Evolutionary conservation across 179 eudicot genomes (phyloP).

Genomic region (Beta macrorhiza): DNA sequence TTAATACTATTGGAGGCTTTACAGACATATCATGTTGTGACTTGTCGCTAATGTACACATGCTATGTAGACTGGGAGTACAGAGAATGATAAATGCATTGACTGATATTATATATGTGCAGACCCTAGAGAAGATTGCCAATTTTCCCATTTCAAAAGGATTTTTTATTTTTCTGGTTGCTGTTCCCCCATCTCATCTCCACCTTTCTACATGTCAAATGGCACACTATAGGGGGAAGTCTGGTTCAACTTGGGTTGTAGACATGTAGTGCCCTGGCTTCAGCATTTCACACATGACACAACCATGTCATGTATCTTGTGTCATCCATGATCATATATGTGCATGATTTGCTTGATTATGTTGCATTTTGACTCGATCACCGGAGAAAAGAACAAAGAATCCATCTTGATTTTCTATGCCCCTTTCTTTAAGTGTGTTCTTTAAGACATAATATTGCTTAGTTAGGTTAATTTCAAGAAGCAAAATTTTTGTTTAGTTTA

Average conservation of each 20-base stretch:
- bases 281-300: neutral
- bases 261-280: neutral
- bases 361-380: neutral
- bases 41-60: neutral
- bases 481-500: neutral
- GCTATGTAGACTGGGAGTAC: neutral
- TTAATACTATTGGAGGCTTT: neutral
- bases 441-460: no score
- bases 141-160: neutral
- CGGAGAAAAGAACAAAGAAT: neutral
- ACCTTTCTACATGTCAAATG: neutral
- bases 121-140: neutral
- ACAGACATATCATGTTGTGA: neutral
- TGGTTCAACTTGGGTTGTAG: neutral
- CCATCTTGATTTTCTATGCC: neutral
- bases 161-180: neutral
- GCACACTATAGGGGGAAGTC: neutral
- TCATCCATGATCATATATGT: neutral
- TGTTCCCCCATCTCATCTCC: neutral
- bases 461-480: no score
- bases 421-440: neutral
- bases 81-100: neutral
- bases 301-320: neutral
- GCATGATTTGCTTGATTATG: neutral
- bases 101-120: neutral